Evolutionary conservation across 2,329 filamentous ascomycete species (phyloP), one percentile per base, ranked within the genome.

Genomic region (Penicillium sp.): DNA sequence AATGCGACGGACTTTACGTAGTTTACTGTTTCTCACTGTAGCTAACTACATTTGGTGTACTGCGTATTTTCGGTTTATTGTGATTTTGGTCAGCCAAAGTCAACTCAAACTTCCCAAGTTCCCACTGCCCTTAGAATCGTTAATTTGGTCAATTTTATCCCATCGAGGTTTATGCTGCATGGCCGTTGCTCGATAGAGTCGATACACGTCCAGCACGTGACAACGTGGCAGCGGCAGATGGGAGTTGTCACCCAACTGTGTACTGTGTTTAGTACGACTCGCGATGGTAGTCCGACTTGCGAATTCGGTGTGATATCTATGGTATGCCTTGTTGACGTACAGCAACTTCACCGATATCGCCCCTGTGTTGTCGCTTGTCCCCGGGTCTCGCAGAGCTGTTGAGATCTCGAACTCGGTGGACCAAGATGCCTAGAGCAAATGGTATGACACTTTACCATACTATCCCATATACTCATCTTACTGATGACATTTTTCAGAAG

Each of bases 401-500:
- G 22, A 25, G 22, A 7, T 30, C 41, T 22, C 11, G 47, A 43
- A 12, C 10, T 39, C 13, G 16, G 27, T 14, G 13, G 10, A 35
- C 37, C 40, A 58, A 49, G 25, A 68, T 68, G 66, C 52, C 62
- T 14, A 40, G 49, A 27, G 50, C 58, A 38, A 62, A 61, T 53
- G 63, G 67, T 70, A 52, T 60, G 56, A 30, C 37, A 22, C 8
- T 14, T n/a, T 16, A 14, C 9, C 7, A 3, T 18, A 9, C n/a
- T 13, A 31, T 25, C 39, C 14, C 10, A 2, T n/a, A 19, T 22
- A 40, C 35, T 22, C 38, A 36, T 41, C 22, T 41, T 30, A 10
- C 49, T 55, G 43, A 59, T 27, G 25, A 19, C 5, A 8, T 7
- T 12, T 38, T 57, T 25, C 22, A 79, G 80, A 75, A 44, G 72